These are phyloP conservation scores for Candida sanyaensis DNA, from an alignment of 1,139 yeast genomes.

Conservation along the genomic window DNA sequence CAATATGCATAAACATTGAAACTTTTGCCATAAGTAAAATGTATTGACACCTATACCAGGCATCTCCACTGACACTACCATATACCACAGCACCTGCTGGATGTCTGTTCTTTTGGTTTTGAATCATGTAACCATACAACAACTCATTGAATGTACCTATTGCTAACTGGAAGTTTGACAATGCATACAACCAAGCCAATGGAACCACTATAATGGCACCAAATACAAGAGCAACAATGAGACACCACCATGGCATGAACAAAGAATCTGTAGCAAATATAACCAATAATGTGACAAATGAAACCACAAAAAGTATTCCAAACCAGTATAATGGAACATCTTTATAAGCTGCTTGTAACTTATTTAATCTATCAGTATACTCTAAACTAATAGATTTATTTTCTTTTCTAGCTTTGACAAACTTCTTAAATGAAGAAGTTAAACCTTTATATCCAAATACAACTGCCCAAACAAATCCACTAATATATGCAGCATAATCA, in stretches of 20 bases:
- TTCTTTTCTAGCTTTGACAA: constrained; percentile 11
- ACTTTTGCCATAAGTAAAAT: constrained; percentile 49
- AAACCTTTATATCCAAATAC: constrained; percentile 34
- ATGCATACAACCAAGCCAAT: constrained; percentile 51
- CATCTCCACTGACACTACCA: constrained; percentile 53
- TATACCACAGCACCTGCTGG: constrained; percentile 52
- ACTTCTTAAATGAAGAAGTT: constrained; percentile 16
- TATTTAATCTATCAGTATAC: constrained; percentile 43
- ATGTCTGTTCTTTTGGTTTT: constrained; percentile 31
- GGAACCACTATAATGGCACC: constrained; percentile 52
- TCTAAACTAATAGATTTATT: constrained; percentile 13
- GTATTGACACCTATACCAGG: constrained; percentile 56
- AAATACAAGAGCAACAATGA: constrained; percentile 41
- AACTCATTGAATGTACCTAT: constrained; percentile 55
- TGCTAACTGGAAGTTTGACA: constrained; percentile 53
- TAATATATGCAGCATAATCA: constrained; percentile 52
- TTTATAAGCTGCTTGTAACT: constrained; percentile 35
- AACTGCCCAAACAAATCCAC: constrained; percentile 51
- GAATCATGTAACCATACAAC: constrained; percentile 48
- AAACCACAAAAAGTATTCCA: constrained; percentile 28
- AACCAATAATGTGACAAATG: constrained; percentile 34
- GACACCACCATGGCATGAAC: constrained; percentile 55
- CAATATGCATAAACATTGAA: constrained; percentile 51
- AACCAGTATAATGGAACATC: constrained; percentile 50
- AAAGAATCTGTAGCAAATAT: constrained; percentile 39